Percentiles rank a stretch among this genome's conserved stretches.
phyloP scores from a whole-genome alignment of 306 rosid genomes.

The Astragalus membranaceus region DNA sequence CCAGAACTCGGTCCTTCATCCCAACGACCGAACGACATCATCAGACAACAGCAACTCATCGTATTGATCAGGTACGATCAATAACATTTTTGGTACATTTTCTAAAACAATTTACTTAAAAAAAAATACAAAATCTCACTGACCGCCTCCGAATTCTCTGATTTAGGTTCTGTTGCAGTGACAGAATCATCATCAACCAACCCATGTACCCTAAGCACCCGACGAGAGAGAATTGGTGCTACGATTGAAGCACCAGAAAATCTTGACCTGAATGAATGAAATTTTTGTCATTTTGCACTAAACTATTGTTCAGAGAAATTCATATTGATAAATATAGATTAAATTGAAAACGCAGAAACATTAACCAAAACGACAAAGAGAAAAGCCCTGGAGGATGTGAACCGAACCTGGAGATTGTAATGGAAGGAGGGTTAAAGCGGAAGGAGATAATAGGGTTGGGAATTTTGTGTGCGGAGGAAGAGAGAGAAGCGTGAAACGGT shows the following conservation, averaged over 20 bases:
- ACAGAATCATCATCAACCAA: slow-evolving; percentile 33
- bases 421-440: slow-evolving; percentile 9
- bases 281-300: not conserved
- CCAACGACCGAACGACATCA: too few species aligned
- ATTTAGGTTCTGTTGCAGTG: slow-evolving; percentile 28
- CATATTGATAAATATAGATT: not conserved
- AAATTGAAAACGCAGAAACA: not conserved
- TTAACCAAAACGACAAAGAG: not conserved
- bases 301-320: not conserved
- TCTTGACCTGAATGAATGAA: slow-evolving; percentile 33
- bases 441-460: not conserved
- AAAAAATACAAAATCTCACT: not conserved
- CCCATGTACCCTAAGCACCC: slow-evolving; percentile 21
- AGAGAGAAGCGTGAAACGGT: not conserved
- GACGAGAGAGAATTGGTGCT: slow-evolving; percentile 10
- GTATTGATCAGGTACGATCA: too few species aligned
- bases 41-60: too few species aligned
- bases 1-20: too few species aligned
- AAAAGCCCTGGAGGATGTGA: not conserved
- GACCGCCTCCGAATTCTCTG: slow-evolving; percentile 37
- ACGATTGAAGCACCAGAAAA: slow-evolving; percentile 12
- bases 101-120: not conserved
- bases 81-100: not conserved
- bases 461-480: not conserved
- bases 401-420: slow-evolving; percentile 37